These are phyloP conservation scores for Metschnikowia aberdeeniae DNA, from an alignment of 805 yeast species.

Conservation along the genomic window DNA sequence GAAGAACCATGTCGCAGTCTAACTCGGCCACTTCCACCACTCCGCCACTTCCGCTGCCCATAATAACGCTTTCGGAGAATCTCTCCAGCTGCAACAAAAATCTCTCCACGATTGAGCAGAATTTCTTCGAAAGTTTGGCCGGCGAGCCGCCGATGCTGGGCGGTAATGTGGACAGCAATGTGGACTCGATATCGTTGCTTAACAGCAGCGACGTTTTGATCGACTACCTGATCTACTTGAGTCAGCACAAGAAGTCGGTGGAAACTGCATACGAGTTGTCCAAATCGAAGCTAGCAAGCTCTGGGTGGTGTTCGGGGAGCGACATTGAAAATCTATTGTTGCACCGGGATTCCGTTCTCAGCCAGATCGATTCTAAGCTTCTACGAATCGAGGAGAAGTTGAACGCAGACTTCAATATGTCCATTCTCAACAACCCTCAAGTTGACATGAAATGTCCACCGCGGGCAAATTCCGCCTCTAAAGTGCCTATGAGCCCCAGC, in stretches of 20 bases:
- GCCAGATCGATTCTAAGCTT: slow-evolving; percentile 37
- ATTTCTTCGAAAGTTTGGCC: slow-evolving; percentile 25
- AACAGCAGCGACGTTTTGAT: slow-evolving; percentile 24
- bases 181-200: slow-evolving; percentile 18
- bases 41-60: slow-evolving; percentile 35
- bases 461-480: slow-evolving; percentile 1
- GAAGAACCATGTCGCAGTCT: slow-evolving; percentile 23
- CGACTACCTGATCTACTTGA: slow-evolving; percentile 30
- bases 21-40: slow-evolving; percentile 20
- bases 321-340: slow-evolving; percentile 34
- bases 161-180: background rate
- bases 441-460: slow-evolving; percentile 1
- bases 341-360: slow-evolving; percentile 34
- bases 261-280: slow-evolving; percentile 33
- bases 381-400: slow-evolving; percentile 35
- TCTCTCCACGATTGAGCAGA: slow-evolving; percentile 31
- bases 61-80: slow-evolving; percentile 38
- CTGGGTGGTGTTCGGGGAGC: slow-evolving; percentile 42
- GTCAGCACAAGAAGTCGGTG: slow-evolving; percentile 31
- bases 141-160: background rate
- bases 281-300: slow-evolving; percentile 26
- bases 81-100: slow-evolving; percentile 25
- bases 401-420: slow-evolving; percentile 25
- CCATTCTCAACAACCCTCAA: slow-evolving; percentile 18
- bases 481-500: slow-evolving; percentile 24